Evolutionary conservation across 345 rosid species (phyloP).

Genomic region (Stellera chamaejasme): DNA sequence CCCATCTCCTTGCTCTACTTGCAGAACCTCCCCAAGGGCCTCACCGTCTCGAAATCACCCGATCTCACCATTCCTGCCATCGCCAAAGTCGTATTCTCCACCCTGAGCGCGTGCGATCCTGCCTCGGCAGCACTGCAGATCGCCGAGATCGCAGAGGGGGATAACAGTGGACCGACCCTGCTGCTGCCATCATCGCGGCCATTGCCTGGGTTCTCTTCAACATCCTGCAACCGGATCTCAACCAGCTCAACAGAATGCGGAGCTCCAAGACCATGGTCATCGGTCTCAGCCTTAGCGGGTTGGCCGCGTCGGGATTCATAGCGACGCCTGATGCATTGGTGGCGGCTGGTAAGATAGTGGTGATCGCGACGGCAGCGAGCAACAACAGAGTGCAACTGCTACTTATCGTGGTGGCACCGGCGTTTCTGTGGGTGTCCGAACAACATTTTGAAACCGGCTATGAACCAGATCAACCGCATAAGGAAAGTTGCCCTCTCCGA

Average conservation of each 20-base stretch:
- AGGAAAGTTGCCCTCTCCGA: no score
- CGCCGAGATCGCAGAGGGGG: slow-evolving; percentile 64
- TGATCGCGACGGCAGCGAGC: slow-evolving; percentile 36
- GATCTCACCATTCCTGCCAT: slow-evolving; percentile 37
- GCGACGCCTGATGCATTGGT: slow-evolving; percentile 47
- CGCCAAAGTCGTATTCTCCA: slow-evolving; percentile 77
- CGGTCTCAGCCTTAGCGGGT: slow-evolving; percentile 76
- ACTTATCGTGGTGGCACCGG: slow-evolving; percentile 78
- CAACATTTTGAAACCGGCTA: slow-evolving; percentile 89
- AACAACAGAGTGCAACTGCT: slow-evolving; percentile 80
- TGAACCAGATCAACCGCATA: slow-evolving; percentile 92
- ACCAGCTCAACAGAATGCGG: slow-evolving; percentile 78
- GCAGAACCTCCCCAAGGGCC: slow-evolving; percentile 48
- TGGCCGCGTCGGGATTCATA: slow-evolving; percentile 49
- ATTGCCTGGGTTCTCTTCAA: slow-evolving; percentile 90
- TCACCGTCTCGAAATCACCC: slow-evolving; percentile 24
- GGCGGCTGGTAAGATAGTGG: slow-evolving; percentile 28
- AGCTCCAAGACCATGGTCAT: slow-evolving; percentile 49
- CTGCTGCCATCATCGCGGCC: slow-evolving; percentile 75
- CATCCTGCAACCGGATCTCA: slow-evolving; percentile 87
- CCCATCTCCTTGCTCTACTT: slow-evolving; percentile 25
- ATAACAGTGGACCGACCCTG: slow-evolving; percentile 81
- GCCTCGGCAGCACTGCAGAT: slow-evolving; percentile 87
- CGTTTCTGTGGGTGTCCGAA: slow-evolving; percentile 86
- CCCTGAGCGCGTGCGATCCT: slow-evolving; percentile 56